Percentiles rank a stretch among this genome's conserved stretches.
Conservation (phyloP, 2,329 filamentous ascomycete genomes). For the Phyllosticta paracitricarpa region DNA sequence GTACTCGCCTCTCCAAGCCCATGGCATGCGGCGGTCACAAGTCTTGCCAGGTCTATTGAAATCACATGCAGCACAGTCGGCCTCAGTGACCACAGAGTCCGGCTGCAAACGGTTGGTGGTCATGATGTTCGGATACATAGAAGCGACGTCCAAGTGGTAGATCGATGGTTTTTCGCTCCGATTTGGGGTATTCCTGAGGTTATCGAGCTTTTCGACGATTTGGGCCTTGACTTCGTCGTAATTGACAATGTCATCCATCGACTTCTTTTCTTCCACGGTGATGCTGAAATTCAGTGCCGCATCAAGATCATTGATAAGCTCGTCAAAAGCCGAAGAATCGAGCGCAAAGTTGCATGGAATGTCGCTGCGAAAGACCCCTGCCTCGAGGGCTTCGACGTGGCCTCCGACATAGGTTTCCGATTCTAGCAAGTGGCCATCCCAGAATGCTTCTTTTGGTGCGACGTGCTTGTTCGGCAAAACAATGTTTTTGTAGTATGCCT, state of each 20-base stretch:
- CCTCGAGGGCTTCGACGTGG: constrained; percentile 98
- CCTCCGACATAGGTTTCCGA: constrained; percentile 97
- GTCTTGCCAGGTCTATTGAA: constrained; percentile 97
- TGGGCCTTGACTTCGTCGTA: constrained; percentile 62
- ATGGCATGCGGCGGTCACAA: constrained; percentile 86
- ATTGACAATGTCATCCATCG: constrained; percentile 40
- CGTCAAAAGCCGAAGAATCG: constrained; percentile 81
- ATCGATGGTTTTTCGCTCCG: constrained; percentile 80
- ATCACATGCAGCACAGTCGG: constrained; percentile 92
- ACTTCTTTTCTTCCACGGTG: constrained; percentile 43
- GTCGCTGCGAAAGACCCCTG: constrained; percentile 90
- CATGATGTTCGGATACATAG: constrained; percentile 99
- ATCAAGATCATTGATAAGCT: constrained; percentile 77
- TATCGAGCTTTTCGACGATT: constrained; percentile 60
- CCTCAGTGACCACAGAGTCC: constrained; percentile 97
- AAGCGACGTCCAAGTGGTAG: constrained; percentile 96
- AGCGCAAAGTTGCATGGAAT: constrained; percentile 91
- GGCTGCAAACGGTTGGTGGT: constrained; percentile 95
- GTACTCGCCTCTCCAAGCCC: constrained; percentile 98
- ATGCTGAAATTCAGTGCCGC: constrained; percentile 76
- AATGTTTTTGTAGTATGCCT: constrained; percentile 87
- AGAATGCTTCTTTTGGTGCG: constrained; percentile 83
- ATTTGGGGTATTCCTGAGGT: constrained; percentile 73
- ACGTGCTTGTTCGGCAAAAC: constrained; percentile 94
- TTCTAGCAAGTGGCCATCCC: constrained; percentile 90